Evolutionary conservation across 768 basidiomycete genomes (phyloP), one percentile per base, ranked within the genome.

Genomic region (Lactifluus subvellereus): DNA sequence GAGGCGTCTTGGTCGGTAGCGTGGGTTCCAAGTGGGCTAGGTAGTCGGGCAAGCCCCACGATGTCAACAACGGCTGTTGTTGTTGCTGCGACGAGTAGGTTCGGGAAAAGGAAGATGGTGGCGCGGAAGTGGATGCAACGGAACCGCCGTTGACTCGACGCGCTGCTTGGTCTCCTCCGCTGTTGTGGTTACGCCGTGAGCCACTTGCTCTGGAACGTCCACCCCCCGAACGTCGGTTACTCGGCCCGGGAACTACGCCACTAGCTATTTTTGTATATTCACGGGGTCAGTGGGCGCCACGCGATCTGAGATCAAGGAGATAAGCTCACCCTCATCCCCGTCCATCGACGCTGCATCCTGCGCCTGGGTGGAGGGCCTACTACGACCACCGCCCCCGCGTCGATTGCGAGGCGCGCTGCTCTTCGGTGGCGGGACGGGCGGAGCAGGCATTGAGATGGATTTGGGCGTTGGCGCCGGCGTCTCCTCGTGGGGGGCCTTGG

Each of bases 11-110:
- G 4, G 84, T 82, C 10, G 94, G 94, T 6, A 98, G 78, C 75
- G 94, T 88, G 68, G 84, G 83, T 67, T 88, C 83, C 65, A 96
- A 85, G 71, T 95, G 91, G 0, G 88, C 83, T 50, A 98, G 82
- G 75, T 97, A 95, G 77, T 98, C 95, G 7, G 95, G 95, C 54
- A 98, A 78, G 60, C 86, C 84, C 94, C 95, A 98, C 55, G 89
- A 87, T 40, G 89, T 91, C 75, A 84, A 84, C 9, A 90, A 77
- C 37, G 87, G 84, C 71, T 90, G 88, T 69, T 90, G 89, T 13
- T 87, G 86, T 86, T 87, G 69, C 84, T 63, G 62, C 7, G 62
- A 62, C 18, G 86, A 64, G 73, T 89, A 89, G 62, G 87, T 84
- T 62, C 86, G 82, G 58, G 86, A 80, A 62, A 62, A 70, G 37